These are phyloP conservation scores for Yamadazyma diddensiae DNA, from an alignment of 1,139 yeast species.

Conservation along the genomic window DNA sequence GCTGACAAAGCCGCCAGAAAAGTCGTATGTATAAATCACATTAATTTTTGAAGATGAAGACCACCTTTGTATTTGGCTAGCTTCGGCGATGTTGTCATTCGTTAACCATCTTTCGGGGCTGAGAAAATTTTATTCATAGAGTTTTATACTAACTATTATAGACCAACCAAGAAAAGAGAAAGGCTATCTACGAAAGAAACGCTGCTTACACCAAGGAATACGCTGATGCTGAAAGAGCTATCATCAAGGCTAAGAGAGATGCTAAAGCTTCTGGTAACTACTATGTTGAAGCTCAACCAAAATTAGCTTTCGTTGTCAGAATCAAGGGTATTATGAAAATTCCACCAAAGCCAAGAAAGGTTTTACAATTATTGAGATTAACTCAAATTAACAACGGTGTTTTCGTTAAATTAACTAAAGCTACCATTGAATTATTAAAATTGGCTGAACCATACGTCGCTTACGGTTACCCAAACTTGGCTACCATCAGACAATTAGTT, in stretches of 20 bases:
- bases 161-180: conserved; percentile 91
- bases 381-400: conserved; percentile 99
- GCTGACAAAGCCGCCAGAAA: conserved; percentile 84
- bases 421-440: conserved; percentile 93
- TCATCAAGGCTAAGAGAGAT: conserved; percentile 89
- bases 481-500: conserved; percentile 93
- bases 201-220: conserved; percentile 98
- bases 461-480: conserved; percentile 98
- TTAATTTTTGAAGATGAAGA: conserved; percentile 53
- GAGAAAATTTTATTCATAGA: conserved; percentile 38
- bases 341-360: conserved; percentile 99
- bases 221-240: conserved; percentile 91
- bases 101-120: conserved; percentile 99
- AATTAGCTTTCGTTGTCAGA: conserved; percentile 96
- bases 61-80: conserved; percentile 71
- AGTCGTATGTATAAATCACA: conserved; percentile 66
- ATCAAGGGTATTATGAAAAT: conserved; percentile 99
- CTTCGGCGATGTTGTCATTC: conserved; percentile 87
- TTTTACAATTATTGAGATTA: conserved; percentile 94
- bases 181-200: conserved; percentile 94
- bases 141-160: conserved; percentile 40
- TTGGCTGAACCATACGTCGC: conserved; percentile 99
- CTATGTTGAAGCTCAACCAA: conserved; percentile 97
- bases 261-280: conserved; percentile 95
- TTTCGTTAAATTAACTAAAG: conserved; percentile 97